Evolutionary conservation across 75 land plant species (phyloP), one percentile per base, ranked within the genome.

Genomic region (Pinus tabuliformis): DNA sequence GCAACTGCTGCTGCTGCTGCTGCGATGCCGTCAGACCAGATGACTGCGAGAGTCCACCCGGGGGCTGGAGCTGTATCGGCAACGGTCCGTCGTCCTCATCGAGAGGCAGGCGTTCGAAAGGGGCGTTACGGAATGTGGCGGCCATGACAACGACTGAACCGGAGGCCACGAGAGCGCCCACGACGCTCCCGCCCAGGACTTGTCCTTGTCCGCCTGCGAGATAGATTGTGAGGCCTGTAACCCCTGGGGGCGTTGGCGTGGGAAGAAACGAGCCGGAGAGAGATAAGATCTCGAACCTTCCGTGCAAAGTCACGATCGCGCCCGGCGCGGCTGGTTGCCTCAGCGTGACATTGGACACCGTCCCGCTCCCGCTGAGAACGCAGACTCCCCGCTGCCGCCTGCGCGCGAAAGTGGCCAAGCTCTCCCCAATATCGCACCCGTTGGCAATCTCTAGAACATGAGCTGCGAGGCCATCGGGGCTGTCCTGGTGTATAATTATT

Each of bases 101-200:
- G 8, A 89, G 80, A n/a, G 96, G 96, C 59, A 93, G 77, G 3
- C 93, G 77, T 79, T 93, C 91, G 78, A 83, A 93, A 0, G 89
- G 81, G 15, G 91, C 93, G 58, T 92, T 92, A 1, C 73, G 45
- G 76, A 93, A 93, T 3, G 93, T 89, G 4, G 93, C 89, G 3
- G 91, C 96, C 21, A 91, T 87, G 20, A 93, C 83, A 68, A 93
- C 83, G 28, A 93, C 96, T 17, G 93, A 93, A 17, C 96, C 90
- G 12, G 96, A 90, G 6, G 86, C 86, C 42, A 78, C 77, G 26
- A 87, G 77, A 57, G 85, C 82, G 6, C 93, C 93, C 12, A 82
- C 91, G 3, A 91, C 93, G 58, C 76, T 87, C 3, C 96, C 96
- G 0, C 96, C 96, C 16, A 93, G 81, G 28, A 93, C 91, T 79